Evolutionary conservation across 495 filamentous ascomycete genomes (phyloP).

Genomic region (Gamarada debralockiae): DNA sequence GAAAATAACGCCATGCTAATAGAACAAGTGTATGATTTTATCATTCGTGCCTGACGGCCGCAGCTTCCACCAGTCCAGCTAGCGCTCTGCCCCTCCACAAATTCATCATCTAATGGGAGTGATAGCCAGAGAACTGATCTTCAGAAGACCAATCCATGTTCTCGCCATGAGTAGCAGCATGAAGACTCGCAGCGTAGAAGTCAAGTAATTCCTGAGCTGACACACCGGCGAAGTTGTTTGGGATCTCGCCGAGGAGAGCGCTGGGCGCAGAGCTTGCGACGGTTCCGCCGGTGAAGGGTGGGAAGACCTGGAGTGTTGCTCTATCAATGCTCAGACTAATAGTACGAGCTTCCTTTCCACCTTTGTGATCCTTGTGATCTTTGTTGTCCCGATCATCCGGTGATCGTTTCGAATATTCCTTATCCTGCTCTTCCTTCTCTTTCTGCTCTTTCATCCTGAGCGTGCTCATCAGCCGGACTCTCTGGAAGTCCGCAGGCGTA

Average conservation of each 20-base stretch:
- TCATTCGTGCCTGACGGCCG: no score
- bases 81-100: no score
- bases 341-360: slow-evolving; percentile 18
- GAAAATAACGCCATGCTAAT: no score
- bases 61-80: no score
- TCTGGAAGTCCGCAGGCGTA: no score
- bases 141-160: slow-evolving; percentile 20
- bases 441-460: slow-evolving; percentile 1
- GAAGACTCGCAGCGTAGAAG: slow-evolving; percentile 23
- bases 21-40: no score
- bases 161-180: slow-evolving; percentile 10
- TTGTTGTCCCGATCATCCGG: slow-evolving; percentile 17
- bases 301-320: slow-evolving; percentile 26
- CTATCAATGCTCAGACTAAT: slow-evolving; percentile 25
- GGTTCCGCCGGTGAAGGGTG: slow-evolving; percentile 13
- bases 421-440: not conserved
- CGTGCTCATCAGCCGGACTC: no score
- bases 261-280: slow-evolving; percentile 15
- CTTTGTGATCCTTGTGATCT: slow-evolving; percentile 20
- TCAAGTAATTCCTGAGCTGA: slow-evolving; percentile 21
- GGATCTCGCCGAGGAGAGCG: slow-evolving; percentile 26
- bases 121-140: slow-evolving; percentile 19
- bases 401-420: slow-evolving; percentile 1
- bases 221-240: slow-evolving; percentile 14
- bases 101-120: not conserved